These are phyloP conservation scores for Silene vulgaris DNA, from an alignment of 179 eudicot genomes.

Conservation along the genomic window DNA sequence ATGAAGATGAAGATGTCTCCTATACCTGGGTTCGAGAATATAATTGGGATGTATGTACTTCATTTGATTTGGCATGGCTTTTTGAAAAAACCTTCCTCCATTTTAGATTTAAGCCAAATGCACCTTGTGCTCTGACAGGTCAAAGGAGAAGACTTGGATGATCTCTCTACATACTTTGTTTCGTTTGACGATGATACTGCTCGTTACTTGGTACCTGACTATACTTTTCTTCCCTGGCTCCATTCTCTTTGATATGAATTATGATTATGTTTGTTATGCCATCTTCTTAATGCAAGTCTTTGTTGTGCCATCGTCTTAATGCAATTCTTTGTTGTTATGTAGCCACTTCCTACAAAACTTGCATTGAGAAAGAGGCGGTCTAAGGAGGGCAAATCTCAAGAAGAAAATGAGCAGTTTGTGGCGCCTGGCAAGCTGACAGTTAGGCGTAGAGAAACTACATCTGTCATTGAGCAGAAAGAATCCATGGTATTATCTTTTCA, in stretches of 20 bases:
- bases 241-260: background rate
- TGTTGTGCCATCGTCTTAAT: conserved; percentile 7
- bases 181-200: conserved; percentile 78
- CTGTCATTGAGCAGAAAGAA: conserved; percentile 61
- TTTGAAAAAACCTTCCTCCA: background rate
- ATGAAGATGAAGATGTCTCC: conserved; percentile 74
- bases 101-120: background rate
- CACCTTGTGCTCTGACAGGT: conserved; percentile 47
- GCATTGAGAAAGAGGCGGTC: conserved; percentile 77
- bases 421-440: conserved; percentile 71
- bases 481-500: conserved; percentile 48
- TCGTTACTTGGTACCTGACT: conserved; percentile 56
- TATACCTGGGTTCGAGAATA: conserved; percentile 87
- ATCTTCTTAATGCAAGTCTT: background rate
- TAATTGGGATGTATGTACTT: conserved; percentile 76
- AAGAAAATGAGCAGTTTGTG: conserved; percentile 81
- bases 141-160: conserved; percentile 77
- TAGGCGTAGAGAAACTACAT: conserved; percentile 48
- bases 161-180: conserved; percentile 78
- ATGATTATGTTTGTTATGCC: background rate
- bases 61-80: background rate
- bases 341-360: conserved; percentile 94
- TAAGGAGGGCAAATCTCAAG: conserved; percentile 69
- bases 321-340: conserved; percentile 20
- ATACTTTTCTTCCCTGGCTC: background rate